Percentiles rank a stretch among this genome's conserved stretches.
Conservation (phyloP, 805 yeast genomes). For the Cyberlindnera xylosilytica region DNA sequence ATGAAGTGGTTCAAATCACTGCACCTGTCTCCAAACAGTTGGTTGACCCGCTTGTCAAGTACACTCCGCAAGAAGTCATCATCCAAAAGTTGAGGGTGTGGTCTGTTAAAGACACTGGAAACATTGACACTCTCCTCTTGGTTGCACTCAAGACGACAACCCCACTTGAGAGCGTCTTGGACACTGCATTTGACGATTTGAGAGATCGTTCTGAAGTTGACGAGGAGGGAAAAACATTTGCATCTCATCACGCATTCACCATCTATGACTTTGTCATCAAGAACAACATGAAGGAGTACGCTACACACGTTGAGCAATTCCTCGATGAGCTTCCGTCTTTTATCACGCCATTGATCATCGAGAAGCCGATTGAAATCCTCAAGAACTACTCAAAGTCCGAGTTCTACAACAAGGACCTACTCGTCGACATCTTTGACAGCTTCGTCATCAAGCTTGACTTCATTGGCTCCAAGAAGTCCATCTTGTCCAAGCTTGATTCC, state of each 20-base stretch:
- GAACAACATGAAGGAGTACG: slow-evolving; percentile 20
- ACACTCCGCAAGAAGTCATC: slow-evolving; percentile 16
- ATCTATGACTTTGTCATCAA: slow-evolving; percentile 29
- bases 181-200: slow-evolving; percentile 18
- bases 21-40: slow-evolving; percentile 21
- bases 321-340: slow-evolving; percentile 34
- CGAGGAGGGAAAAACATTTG: slow-evolving; percentile 20
- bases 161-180: slow-evolving; percentile 18
- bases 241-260: slow-evolving; percentile 24
- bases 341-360: slow-evolving; percentile 30
- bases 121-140: slow-evolving; percentile 12
- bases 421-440: slow-evolving; percentile 34
- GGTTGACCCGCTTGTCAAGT: slow-evolving; percentile 19
- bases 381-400: slow-evolving; percentile 30
- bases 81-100: slow-evolving; percentile 4
- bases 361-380: slow-evolving; percentile 32
- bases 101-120: slow-evolving; percentile 4
- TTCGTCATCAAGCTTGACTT: slow-evolving; percentile 21
- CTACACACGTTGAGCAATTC: slow-evolving; percentile 31
- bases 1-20: slow-evolving; percentile 17
- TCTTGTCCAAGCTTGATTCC: slow-evolving; percentile 31
- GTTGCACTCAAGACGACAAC: slow-evolving; percentile 9
- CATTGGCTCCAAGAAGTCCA: slow-evolving; percentile 21
- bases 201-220: slow-evolving; percentile 20
- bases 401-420: slow-evolving; percentile 17